Base-by-base conservation (phyloP, 2,329 filamentous ascomycete genomes). In the Gnomoniopsis smithogilvyi region DNA sequence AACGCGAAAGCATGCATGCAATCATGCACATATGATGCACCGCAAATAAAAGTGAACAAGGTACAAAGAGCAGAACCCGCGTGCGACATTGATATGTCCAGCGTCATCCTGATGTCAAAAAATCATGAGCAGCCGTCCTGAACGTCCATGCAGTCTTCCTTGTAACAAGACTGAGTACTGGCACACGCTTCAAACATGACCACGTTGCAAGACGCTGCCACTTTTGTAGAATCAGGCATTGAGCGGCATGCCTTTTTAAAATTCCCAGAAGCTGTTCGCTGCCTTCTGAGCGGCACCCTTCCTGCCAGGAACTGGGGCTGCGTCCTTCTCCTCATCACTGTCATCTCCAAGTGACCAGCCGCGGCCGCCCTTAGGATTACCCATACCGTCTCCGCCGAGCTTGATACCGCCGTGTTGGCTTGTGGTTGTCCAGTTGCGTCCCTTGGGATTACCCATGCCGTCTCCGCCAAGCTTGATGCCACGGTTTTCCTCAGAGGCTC, bases 371-470 rank as follows among this genome's bases (percentile, higher is more conserved):
- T 80, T 84, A 60, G 77, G 76, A 45, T 83, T 82, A 48, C 87
- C 87, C 86, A 89, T 89, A 55, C 88, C 87, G 65, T 88, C 83
- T 41, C 85, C 85, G 2, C 75, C 80, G 60, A 83, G 83, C 41
- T 68, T 67, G 59, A 81, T 80, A 30, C 78, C 77, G 46, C 38
- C 38, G 38, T 41, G 38, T n/a, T 15, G 14, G 12, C n/a, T 15
- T 41, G 38, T 41, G 6, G 12, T 41, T 41, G 38, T 41, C 38
- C 38, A 41, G 38, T 41, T n/a, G 59, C 81, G 76, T 47, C 79
- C 79, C 70, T 80, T 84, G 60, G 77, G 76, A 45, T 83, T 82
- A 47, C 87, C 87, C 86, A 89, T 89, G 56, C 88, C 87, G 65
- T 88, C 83, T 41, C 85, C 85, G 2, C 75, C 80, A 59, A 83